A percentile compares a stretch with the other conserved stretches of the same genome.
phyloP scores from a whole-genome alignment of 805 yeast species.

The Saccharomycopsis sp. region DNA sequence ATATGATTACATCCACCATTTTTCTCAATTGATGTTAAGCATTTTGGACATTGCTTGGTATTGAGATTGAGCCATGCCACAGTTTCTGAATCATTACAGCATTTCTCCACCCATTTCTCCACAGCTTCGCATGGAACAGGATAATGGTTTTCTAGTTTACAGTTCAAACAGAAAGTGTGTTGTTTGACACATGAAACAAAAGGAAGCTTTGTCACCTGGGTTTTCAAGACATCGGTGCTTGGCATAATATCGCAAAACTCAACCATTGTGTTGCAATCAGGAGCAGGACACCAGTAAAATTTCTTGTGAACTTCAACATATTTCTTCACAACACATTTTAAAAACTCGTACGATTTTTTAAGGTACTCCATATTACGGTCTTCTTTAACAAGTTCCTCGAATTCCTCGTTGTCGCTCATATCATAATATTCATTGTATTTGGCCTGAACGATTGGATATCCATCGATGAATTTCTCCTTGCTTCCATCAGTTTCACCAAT shows the following conservation, averaged over 20 bases:
- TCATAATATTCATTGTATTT: not conserved
- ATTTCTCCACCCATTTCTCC: slow-evolving; percentile 66
- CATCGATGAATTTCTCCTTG: not conserved
- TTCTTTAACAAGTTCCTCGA: slow-evolving; percentile 7
- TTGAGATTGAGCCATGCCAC: slow-evolving; percentile 79
- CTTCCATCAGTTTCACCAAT: not conserved
- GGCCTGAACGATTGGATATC: not conserved
- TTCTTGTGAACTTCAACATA: slow-evolving; percentile 46
- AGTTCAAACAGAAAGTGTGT: slow-evolving; percentile 74
- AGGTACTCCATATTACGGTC: slow-evolving; percentile 12
- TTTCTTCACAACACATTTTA: slow-evolving; percentile 28
- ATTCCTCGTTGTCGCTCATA: slow-evolving; percentile 13
- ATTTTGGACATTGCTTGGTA: slow-evolving; percentile 82
- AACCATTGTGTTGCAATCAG: slow-evolving; percentile 64
- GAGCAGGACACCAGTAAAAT: slow-evolving; percentile 77
- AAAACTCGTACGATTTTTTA: slow-evolving; percentile 15
- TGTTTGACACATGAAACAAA: slow-evolving; percentile 59
- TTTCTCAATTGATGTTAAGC: slow-evolving; percentile 75
- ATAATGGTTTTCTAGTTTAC: slow-evolving; percentile 68
- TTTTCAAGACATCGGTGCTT: slow-evolving; percentile 25
- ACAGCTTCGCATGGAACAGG: slow-evolving; percentile 79
- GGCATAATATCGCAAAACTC: slow-evolving; percentile 31
- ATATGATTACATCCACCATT: slow-evolving; percentile 98
- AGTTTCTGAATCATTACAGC: slow-evolving; percentile 84
- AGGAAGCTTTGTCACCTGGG: slow-evolving; percentile 38